These are phyloP conservation scores for Physcomitrium patens DNA, from an alignment of 225 moss, liverwort and hornwort genomes.

Conservation along the genomic window DNA sequence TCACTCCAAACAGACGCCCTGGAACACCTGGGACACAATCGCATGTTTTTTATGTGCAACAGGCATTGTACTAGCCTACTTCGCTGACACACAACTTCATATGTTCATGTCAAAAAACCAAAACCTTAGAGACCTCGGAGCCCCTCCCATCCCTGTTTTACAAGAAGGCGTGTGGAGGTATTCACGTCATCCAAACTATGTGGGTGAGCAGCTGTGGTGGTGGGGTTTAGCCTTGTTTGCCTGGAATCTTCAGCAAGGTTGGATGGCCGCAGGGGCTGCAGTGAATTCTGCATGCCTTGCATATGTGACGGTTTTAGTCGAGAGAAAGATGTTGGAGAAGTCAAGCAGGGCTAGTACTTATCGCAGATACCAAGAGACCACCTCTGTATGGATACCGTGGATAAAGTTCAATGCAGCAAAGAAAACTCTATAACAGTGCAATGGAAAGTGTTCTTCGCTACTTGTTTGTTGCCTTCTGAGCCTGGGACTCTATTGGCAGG, in stretches of 20 bases:
- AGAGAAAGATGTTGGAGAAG: slow-evolving; percentile 74
- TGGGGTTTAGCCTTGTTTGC: slow-evolving; percentile 87
- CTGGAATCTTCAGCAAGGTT: slow-evolving; percentile 69
- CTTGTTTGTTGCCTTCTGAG: neutral
- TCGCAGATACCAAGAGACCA: slow-evolving; percentile 68
- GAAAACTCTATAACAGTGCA: slow-evolving; percentile 32
- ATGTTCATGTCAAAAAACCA: slow-evolving; percentile 64
- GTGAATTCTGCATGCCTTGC: slow-evolving; percentile 77
- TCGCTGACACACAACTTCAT: slow-evolving; percentile 83
- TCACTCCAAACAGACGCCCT: slow-evolving; percentile 49
- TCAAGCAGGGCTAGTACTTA: slow-evolving; percentile 64
- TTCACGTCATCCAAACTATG: slow-evolving; percentile 94
- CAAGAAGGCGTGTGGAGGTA: slow-evolving; percentile 77
- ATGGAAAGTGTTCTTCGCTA: neutral
- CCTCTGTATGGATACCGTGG: slow-evolving; percentile 83
- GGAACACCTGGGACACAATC: slow-evolving; percentile 69
- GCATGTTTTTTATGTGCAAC: slow-evolving; percentile 56
- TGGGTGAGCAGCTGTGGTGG: slow-evolving; percentile 99
- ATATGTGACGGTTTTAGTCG: slow-evolving; percentile 78
- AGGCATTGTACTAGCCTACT: slow-evolving; percentile 61
- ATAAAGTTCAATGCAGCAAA: slow-evolving; percentile 41
- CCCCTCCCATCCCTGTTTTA: slow-evolving; percentile 58
- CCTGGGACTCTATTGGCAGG: neutral
- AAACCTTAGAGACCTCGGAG: slow-evolving; percentile 59
- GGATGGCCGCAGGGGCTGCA: slow-evolving; percentile 75